These are phyloP conservation scores for Penicillium psychrosexuale DNA, from an alignment of 2,329 filamentous ascomycete genomes.

Conservation along the genomic window DNA sequence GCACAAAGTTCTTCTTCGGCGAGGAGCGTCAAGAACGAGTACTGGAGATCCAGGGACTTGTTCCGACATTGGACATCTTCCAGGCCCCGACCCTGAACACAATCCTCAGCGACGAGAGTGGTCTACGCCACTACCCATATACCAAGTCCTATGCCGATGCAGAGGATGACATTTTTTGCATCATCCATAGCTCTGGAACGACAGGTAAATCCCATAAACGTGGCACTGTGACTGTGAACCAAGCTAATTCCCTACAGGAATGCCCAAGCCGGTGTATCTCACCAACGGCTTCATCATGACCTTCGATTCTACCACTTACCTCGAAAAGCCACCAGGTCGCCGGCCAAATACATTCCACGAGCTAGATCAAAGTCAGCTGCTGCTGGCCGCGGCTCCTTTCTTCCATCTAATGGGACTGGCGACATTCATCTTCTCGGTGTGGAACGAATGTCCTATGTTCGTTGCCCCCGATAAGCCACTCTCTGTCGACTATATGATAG, in stretches of 20 bases:
- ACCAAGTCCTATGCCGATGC: slow-evolving; percentile 21
- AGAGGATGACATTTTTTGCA: slow-evolving; percentile 24
- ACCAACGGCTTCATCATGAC: slow-evolving; percentile 27
- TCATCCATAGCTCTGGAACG: slow-evolving; percentile 40
- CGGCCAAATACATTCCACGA: slow-evolving; percentile 7
- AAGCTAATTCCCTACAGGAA: slow-evolving; percentile 24
- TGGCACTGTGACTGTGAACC: not conserved
- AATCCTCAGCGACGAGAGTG: slow-evolving; percentile 9
- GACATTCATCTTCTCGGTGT: slow-evolving; percentile 17
- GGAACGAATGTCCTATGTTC: slow-evolving; percentile 18
- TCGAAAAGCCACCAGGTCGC: slow-evolving; percentile 18
- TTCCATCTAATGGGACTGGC: slow-evolving; percentile 31
- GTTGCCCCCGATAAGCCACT: slow-evolving; percentile 26
- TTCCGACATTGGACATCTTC: slow-evolving; percentile 10
- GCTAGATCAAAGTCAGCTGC: slow-evolving; percentile 10
- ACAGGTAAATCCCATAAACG: slow-evolving; percentile 31
- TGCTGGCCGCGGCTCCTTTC: slow-evolving; percentile 22
- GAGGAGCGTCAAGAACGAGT: slow-evolving; percentile 23
- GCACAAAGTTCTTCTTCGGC: slow-evolving; percentile 27
- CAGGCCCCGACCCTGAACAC: slow-evolving; percentile 6
- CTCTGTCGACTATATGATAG: slow-evolving; percentile 21
- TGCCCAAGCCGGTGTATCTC: slow-evolving; percentile 32
- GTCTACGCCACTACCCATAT: slow-evolving; percentile 18
- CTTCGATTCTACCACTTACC: slow-evolving; percentile 6
- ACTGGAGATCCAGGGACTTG: slow-evolving; percentile 40